Evolutionary conservation across 2,329 filamentous ascomycete genomes (phyloP), one percentile per base, ranked within the genome.

Genomic region (Metarhizium sp.): DNA sequence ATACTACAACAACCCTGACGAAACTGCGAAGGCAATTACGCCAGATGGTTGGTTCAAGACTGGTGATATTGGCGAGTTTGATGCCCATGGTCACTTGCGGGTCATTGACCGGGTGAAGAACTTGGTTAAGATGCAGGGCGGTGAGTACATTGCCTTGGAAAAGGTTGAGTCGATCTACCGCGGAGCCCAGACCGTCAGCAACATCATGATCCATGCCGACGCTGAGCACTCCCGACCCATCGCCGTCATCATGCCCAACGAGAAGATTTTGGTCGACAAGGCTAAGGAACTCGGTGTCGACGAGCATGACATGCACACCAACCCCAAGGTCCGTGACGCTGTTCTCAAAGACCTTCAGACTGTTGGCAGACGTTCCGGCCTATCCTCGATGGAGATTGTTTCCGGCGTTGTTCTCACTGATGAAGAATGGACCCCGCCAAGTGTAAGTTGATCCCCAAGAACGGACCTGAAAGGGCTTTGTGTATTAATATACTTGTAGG

Each of bases 91-190:
- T 47, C 88, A 95, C 69, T 73, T 97, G 61, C 82, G 79, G 63
- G 86, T 97, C 69, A 92, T 97, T 67, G 92, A 97, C 71, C 90
- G 92, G 63, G 92, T 96, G 83, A 97, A 97, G 85, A 97, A 97
- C 74, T 78, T 97, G 55, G 89, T 97, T 72, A 97, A 97, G 84
- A 92, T 94, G 60, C 82, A 90, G 61, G 91, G 92, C 58, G 92
- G 92, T 63, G 92, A 97, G 78, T 97, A 97, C 73, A 95, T 97
- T 69, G 94, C 92, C 25, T 81, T 99, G 4, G 92, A 97, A 77
- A 96, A 92, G 77, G 84, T 97, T 57, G 92, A 97, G 75, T 88
- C 92, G 3, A 79, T 95, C 54, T 97, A 96, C 75, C 86, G 92
- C 59, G 85, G 89, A 49, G 82, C 81, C 10, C 79, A 83, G n/a